Evolutionary conservation across 176 grass and related monocot species (phyloP).

Genomic region (Musa itinerans): DNA sequence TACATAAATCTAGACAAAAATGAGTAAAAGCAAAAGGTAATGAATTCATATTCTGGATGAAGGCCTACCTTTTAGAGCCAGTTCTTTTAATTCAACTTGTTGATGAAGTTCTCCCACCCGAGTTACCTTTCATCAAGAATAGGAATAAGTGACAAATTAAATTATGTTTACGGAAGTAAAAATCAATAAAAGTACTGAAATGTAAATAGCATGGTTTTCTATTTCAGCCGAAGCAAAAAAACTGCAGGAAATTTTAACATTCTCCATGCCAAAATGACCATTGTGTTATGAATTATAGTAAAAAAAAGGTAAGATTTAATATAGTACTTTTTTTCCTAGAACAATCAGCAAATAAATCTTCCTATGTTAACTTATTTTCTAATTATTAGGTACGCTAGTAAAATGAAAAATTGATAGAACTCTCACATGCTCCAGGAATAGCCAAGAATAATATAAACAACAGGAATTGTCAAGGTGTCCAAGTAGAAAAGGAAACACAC

Average conservation of each 20-base stretch:
- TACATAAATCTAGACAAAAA: neutral
- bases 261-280: neutral
- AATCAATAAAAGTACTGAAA: neutral
- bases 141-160: neutral
- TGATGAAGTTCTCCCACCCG: conserved; percentile 61
- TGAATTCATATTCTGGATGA: neutral
- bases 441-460: conserved; percentile 13
- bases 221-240: neutral
- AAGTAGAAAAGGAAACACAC: conserved; percentile 36
- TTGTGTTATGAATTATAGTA: neutral
- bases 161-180: neutral
- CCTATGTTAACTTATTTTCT: neutral
- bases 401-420: neutral
- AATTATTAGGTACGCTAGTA: neutral
- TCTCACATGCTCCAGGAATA: neutral
- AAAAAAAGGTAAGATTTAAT: neutral
- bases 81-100: conserved; percentile 67
- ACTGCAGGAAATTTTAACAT: neutral
- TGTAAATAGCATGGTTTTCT: neutral
- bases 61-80: conserved; percentile 56
- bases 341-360: neutral
- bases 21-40: neutral
- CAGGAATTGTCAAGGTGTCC: conserved; percentile 3
- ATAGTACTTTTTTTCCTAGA: neutral
- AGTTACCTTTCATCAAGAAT: conserved; percentile 40